These are phyloP conservation scores for Mycena floridula DNA, from an alignment of 768 basidiomycete species.

Conservation along the genomic window DNA sequence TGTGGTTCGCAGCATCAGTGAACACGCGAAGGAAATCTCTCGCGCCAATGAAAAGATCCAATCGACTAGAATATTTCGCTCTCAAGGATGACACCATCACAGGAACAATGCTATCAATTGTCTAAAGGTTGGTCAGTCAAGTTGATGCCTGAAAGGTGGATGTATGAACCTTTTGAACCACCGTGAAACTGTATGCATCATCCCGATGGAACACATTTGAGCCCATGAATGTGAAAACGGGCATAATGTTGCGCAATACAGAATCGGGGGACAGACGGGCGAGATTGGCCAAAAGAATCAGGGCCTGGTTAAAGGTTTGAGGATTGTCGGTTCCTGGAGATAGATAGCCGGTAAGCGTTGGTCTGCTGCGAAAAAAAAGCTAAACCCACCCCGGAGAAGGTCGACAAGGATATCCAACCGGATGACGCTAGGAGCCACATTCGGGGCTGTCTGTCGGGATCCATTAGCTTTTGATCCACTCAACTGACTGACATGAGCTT, in stretches of 20 bases:
- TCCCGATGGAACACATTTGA: slow-evolving; percentile 97
- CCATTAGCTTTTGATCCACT: slow-evolving; percentile 1
- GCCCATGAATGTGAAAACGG: slow-evolving; percentile 99
- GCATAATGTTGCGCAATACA: slow-evolving; percentile 93
- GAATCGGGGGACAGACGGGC: slow-evolving; percentile 84
- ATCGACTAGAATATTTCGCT: slow-evolving; percentile 40
- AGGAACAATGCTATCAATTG: slow-evolving; percentile 89
- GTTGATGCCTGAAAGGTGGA: background rate
- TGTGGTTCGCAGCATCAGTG: slow-evolving; percentile 86
- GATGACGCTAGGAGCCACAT: slow-evolving; percentile 49
- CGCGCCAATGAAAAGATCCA: slow-evolving; percentile 63
- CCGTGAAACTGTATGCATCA: slow-evolving; percentile 90
- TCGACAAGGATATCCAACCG: slow-evolving; percentile 85
- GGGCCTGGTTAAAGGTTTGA: slow-evolving; percentile 89
- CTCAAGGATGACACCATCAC: slow-evolving; percentile 83
- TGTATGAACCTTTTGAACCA: slow-evolving; percentile 75
- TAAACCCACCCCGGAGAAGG: slow-evolving; percentile 63
- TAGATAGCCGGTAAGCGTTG: slow-evolving; percentile 2
- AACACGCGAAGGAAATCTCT: slow-evolving; percentile 86
- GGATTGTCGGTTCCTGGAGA: slow-evolving; percentile 80
- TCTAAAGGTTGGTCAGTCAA: slow-evolving; percentile 36
- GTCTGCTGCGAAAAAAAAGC: background rate
- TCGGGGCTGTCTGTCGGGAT: slow-evolving; percentile 41
- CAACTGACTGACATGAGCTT: slow-evolving; percentile 11
- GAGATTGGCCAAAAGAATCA: slow-evolving; percentile 80